Evolutionary conservation across 352 stramenopile species (phyloP).

Genomic region (Phytophthora citricola): DNA sequence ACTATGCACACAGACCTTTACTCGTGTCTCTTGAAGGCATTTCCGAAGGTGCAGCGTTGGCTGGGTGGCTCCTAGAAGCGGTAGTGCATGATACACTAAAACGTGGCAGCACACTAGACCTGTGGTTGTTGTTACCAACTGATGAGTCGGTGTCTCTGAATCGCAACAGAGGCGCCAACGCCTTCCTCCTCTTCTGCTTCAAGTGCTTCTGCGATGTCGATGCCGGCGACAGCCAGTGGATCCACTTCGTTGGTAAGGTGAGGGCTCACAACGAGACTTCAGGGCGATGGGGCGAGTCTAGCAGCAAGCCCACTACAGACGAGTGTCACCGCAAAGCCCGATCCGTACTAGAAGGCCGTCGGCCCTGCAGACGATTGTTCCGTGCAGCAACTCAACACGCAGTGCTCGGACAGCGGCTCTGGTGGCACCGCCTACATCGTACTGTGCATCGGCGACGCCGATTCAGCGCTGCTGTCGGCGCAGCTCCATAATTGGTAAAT

Average conservation of each 20-base stretch:
- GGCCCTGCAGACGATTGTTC: conserved; percentile 19
- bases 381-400: conserved; percentile 38
- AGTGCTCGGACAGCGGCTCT: conserved; percentile 11
- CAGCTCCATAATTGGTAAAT: not conserved
- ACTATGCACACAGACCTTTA: no score
- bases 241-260: conserved; percentile 28
- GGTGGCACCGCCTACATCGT: conserved; percentile 22
- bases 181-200: conserved; percentile 18
- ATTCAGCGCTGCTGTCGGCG: conserved; percentile 22
- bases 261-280: conserved; percentile 21
- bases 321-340: conserved; percentile 5
- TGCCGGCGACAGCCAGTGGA: conserved; percentile 28
- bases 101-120: no score
- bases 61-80: no score
- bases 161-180: conserved; percentile 15
- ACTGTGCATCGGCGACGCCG: conserved; percentile 9
- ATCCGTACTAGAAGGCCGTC: conserved; percentile 25
- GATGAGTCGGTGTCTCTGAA: no score
- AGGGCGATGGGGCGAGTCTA: conserved; percentile 17
- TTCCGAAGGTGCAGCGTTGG: no score
- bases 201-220: conserved; percentile 15
- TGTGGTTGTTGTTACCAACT: no score
- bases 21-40: no score
- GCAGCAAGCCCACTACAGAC: conserved; percentile 7
- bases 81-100: no score